phyloP scores from a whole-genome alignment of 148 eudicot genomes.

The Rhododendron kiyosumense region DNA sequence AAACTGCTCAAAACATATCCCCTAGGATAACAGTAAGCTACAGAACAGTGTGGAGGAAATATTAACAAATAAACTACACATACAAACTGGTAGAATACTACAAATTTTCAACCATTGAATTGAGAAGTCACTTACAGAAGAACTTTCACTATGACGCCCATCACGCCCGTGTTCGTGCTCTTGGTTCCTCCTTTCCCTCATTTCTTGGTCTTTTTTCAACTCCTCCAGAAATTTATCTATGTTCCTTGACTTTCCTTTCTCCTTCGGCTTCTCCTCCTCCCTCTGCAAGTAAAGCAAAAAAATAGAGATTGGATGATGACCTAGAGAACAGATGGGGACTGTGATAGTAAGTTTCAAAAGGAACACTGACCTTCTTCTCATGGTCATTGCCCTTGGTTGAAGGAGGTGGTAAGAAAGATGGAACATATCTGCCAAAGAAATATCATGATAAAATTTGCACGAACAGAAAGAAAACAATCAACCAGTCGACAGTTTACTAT shows the following conservation, averaged over 20 bases:
- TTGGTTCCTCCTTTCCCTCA: conserved; percentile 91
- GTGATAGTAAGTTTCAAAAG: conserved; percentile 11
- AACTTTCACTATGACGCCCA: conserved; percentile 60
- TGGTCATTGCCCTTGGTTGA: conserved; percentile 72
- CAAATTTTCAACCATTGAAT: neutral
- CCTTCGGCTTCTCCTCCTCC: conserved; percentile 84
- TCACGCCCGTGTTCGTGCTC: conserved; percentile 76
- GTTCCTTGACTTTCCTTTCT: conserved; percentile 82
- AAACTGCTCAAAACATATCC: neutral
- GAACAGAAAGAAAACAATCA: conserved; percentile 2
- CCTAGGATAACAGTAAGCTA: neutral
- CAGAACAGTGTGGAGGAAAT: neutral
- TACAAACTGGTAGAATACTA: neutral
- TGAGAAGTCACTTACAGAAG: conserved; percentile 44
- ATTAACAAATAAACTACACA: neutral
- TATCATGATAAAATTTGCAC: conserved; percentile 22
- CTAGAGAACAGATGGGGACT: neutral
- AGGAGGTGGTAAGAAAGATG: conserved; percentile 96
- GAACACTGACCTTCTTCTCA: conserved; percentile 68
- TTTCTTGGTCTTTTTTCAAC: conserved; percentile 85
- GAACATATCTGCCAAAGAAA: conserved; percentile 82
- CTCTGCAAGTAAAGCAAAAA: conserved; percentile 28
- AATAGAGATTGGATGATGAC: neutral
- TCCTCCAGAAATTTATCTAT: conserved; percentile 98
- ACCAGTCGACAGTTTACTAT: neutral